Base-by-base conservation (phyloP, 2,329 filamentous ascomycete species). In the Helicocarpus griseus region DNA sequence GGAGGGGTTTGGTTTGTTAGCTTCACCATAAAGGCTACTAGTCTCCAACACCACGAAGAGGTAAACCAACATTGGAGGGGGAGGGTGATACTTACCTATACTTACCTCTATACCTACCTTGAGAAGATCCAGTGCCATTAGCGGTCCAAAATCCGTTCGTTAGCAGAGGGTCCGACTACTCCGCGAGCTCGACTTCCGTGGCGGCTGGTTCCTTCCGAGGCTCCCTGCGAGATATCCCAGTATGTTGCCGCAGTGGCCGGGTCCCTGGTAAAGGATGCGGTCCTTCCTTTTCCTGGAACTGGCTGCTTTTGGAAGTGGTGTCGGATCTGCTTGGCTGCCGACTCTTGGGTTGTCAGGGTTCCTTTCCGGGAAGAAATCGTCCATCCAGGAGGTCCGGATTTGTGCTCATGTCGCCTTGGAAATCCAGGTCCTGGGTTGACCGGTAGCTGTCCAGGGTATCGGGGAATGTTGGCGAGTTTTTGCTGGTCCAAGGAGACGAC, bases 1-100 rank as follows among this genome's bases (percentile, higher is more conserved):
- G n/a, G n/a, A n/a, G n/a, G n/a, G n/a, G n/a, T 35, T 45, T 51
- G 49, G 49, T 51, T 48, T 51, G 43, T 51, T 51, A 40, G 49
- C 49, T 51, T 51, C 49, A 51, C 43, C 43, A 35, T 14, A 51
- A 11, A 47, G 49, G 49, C 43, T 51, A 48, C 49, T 51, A 51
- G 41, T 48, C 49, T 40, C 43, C 43, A 51, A 51, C 36, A 51
- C 49, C 49, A 47, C 49, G 49, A 51, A 51, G 49, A 51, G 49
- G 49, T 46, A 51, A 51, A 51, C 49, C 49, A 51, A 36, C 35
- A 51, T 51, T 51, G 49, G 49, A 44, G 48, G 48, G 48, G 28
- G 33, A 22, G 19, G 26, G 29, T 13, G 45, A 33, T 48, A 21
- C 31, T 48, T 48, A 17, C 31, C 8, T 35, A 7, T 38, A 38